Evolutionary conservation across 208 protist species (phyloP).

Genomic region (Acanthamoeba royreba): DNA sequence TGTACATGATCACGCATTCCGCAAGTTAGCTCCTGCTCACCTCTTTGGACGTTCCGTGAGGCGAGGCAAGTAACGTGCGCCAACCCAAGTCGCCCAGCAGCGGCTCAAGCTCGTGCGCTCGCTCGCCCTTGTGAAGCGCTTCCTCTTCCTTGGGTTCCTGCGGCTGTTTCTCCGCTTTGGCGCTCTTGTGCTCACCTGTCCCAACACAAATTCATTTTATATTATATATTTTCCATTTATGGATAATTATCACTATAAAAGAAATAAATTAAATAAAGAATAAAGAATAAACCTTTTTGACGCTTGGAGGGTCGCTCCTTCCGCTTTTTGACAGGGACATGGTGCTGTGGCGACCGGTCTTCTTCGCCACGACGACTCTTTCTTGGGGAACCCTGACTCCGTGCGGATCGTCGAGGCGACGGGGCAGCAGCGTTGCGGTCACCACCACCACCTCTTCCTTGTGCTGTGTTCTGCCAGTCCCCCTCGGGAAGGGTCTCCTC

Average conservation of each 20-base stretch:
- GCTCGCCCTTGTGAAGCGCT: not conserved
- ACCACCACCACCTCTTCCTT: not conserved
- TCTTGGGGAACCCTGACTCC: not conserved
- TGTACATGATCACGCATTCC: too few species aligned
- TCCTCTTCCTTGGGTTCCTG: not conserved
- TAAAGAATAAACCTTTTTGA: not conserved
- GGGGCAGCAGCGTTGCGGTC: too few species aligned
- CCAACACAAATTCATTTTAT: not conserved
- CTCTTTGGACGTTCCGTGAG: not conserved
- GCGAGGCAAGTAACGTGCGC: not conserved
- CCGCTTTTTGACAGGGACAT: not conserved
- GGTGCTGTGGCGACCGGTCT: too few species aligned
- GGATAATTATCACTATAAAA: too few species aligned
- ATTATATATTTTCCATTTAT: too few species aligned
- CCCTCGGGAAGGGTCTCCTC: not conserved
- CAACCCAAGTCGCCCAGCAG: not conserved
- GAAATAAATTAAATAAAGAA: too few species aligned
- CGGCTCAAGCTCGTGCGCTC: not conserved
- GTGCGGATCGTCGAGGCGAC: too few species aligned
- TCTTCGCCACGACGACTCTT: too few species aligned
- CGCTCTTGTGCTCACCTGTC: not conserved
- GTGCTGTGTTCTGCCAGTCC: not conserved
- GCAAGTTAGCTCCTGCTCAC: too few species aligned
- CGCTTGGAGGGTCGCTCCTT: not conserved
- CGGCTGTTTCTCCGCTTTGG: not conserved